Evolutionary conservation across 2,329 filamentous ascomycete genomes (phyloP), one percentile per base, ranked within the genome.

Genomic region (Penicillium sclerotiorum): DNA sequence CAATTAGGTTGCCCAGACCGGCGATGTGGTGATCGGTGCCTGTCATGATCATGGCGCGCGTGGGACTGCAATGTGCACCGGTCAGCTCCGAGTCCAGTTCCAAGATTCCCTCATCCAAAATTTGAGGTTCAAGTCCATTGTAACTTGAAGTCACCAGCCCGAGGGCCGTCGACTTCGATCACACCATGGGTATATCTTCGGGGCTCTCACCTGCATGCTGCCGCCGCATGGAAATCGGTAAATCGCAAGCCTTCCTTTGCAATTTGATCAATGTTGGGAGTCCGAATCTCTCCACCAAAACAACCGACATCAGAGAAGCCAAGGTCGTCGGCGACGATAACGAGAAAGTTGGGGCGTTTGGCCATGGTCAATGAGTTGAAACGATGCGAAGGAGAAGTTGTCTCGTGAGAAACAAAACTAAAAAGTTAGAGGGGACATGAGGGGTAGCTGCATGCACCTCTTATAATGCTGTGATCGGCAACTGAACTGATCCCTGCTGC

Each of bases 31-130:
- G 77, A 59, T 85, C 82, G 0, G 83, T 86, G 4, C 83, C 83
- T 0, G 82, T 85, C 76, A 86, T 80, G 57, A 87, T 77, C 84
- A 87, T 87, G 15, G 83, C 81, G 30, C 83, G 74, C 2, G 82
- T 83, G 1, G 84, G 84, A 23, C 68, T 71, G n/a, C n/a, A n/a
- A n/a, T n/a, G n/a, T n/a, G n/a, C n/a, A n/a, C n/a, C n/a, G n/a
- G n/a, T n/a, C n/a, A n/a, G n/a, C n/a, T n/a, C n/a, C n/a, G n/a
- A n/a, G n/a, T n/a, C n/a, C n/a, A n/a, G n/a, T n/a, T n/a, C n/a
- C n/a, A n/a, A n/a, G n/a, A n/a, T n/a, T n/a, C n/a, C n/a, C n/a
- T n/a, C n/a, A n/a, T n/a, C n/a, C n/a, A n/a, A n/a, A n/a, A n/a
- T n/a, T n/a, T n/a, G n/a, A n/a, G n/a, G n/a, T n/a, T n/a, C n/a